Conservation (phyloP, 2,329 filamentous ascomycete genomes). For the Nothophoma quercina region DNA sequence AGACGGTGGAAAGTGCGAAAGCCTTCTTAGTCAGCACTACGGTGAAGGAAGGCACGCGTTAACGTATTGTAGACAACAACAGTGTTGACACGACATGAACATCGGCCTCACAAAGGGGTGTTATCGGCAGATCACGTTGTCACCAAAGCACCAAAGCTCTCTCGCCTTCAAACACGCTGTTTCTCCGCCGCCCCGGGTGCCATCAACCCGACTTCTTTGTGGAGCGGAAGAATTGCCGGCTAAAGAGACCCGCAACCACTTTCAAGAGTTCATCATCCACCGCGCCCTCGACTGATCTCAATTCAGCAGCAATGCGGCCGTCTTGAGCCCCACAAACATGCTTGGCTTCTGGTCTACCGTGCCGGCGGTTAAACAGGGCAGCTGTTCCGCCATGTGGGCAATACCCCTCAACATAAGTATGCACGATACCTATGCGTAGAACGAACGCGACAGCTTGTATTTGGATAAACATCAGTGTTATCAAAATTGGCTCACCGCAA, state of each 20-base stretch:
- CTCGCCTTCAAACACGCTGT: not conserved
- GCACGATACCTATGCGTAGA: slow-evolving; percentile 26
- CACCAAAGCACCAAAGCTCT: not conserved
- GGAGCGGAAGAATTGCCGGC: slow-evolving; percentile 44
- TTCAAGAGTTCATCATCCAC: slow-evolving; percentile 25
- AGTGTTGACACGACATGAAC: not conserved
- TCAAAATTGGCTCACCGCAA: slow-evolving; percentile 10
- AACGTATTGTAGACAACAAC: not conserved
- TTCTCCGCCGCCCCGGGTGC: slow-evolving; percentile 12
- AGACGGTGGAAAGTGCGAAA: not conserved
- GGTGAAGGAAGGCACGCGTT: not conserved
- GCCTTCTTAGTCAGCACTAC: not conserved
- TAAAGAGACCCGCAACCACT: slow-evolving; percentile 33
- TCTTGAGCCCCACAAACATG: slow-evolving; percentile 24
- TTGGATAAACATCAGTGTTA: not conserved
- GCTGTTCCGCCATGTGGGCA: slow-evolving; percentile 33
- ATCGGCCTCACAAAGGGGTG: not conserved
- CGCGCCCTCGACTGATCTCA: slow-evolving; percentile 18
- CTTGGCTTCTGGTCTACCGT: slow-evolving; percentile 25
- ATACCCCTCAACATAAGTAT: slow-evolving; percentile 36
- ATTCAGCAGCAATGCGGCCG: slow-evolving; percentile 25
- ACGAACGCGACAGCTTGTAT: slow-evolving; percentile 8
- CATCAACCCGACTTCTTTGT: slow-evolving; percentile 9
- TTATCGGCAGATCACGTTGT: not conserved
- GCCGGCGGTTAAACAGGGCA: slow-evolving; percentile 45